A percentile compares a stretch with the other conserved stretches of the same genome.
Evolutionary conservation across 2,329 filamentous ascomycete genomes (phyloP).

Genomic region (Fusarium succisae): DNA sequence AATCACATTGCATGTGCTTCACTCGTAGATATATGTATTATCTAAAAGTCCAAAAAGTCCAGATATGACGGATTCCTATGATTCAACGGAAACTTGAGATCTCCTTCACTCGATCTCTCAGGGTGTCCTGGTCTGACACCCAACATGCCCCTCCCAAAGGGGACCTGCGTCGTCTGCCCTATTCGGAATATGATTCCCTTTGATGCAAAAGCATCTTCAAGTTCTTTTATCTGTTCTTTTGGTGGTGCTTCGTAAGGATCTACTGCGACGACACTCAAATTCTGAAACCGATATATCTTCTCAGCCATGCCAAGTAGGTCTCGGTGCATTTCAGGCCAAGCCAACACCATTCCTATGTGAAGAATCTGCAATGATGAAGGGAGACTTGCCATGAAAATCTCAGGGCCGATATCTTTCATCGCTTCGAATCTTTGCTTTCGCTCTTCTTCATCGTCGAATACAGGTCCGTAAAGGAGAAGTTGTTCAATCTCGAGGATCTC

Average conservation of each 20-base stretch:
- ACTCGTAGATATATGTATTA: not conserved
- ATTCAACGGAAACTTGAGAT: conserved; percentile 36
- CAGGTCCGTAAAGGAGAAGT: conserved; percentile 41
- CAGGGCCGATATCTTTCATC: conserved; percentile 31
- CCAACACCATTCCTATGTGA: conserved; percentile 42
- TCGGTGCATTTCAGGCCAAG: conserved; percentile 41
- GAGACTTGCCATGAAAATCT: conserved; percentile 41
- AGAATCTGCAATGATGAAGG: conserved; percentile 36
- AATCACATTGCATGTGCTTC: not conserved
- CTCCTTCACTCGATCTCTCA: conserved; percentile 12
- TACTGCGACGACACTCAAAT: conserved; percentile 36
- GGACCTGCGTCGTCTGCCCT: conserved; percentile 38
- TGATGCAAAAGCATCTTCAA: conserved; percentile 25
- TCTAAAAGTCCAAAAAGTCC: conserved; percentile 22
- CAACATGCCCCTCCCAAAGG: conserved; percentile 42
- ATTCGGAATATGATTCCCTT: conserved; percentile 33
- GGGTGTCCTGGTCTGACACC: conserved; percentile 39
- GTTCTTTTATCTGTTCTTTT: conserved; percentile 29
- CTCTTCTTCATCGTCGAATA: conserved; percentile 38
- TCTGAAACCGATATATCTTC: conserved; percentile 37
- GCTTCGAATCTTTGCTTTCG: conserved; percentile 24
- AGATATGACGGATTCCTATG: conserved; percentile 22
- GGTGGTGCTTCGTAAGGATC: conserved; percentile 38
- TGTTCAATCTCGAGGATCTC: conserved; percentile 43
- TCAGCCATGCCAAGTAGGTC: conserved; percentile 36